Evolutionary conservation across 345 rosid genomes (phyloP).

Genomic region (thale cress (Arabidopsis thaliana)): DNA sequence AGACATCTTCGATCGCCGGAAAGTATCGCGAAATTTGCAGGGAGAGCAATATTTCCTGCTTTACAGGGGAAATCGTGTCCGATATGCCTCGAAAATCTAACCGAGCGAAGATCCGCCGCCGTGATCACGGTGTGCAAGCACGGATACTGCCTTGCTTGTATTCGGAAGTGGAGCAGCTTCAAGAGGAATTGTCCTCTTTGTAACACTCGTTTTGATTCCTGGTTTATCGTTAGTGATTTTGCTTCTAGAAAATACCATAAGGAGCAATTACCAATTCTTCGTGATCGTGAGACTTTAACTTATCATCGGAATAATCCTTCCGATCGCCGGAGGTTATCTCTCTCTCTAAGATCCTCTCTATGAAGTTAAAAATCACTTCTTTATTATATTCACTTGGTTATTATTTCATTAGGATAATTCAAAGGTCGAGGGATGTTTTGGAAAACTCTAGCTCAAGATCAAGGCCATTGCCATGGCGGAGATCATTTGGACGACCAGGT

Average conservation of each 20-base stretch:
- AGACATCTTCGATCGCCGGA: background rate
- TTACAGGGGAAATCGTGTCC: conserved; percentile 61
- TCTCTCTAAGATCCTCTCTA: conserved; percentile 7
- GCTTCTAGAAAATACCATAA: conserved; percentile 46
- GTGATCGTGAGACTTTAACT: conserved; percentile 28
- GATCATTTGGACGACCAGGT: conserved; percentile 69
- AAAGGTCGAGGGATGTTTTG: conserved; percentile 47
- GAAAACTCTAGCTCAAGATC: conserved; percentile 38
- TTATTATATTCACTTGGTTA: conserved; percentile 3
- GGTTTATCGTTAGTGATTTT: conserved; percentile 53
- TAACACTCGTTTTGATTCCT: conserved; percentile 62
- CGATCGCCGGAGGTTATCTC: conserved; percentile 50
- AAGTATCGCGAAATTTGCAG: background rate
- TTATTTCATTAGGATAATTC: conserved; percentile 40
- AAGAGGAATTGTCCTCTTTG: conserved; percentile 80
- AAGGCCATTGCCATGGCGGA: conserved; percentile 63
- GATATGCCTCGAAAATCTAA: conserved; percentile 57
- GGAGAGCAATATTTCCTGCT: conserved; percentile 48
- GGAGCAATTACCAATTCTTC: conserved; percentile 48
- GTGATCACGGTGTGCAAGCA: conserved; percentile 63
- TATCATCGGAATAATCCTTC: background rate
- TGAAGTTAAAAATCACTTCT: background rate
- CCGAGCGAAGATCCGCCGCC: conserved; percentile 55
- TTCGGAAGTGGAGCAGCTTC: conserved; percentile 64
- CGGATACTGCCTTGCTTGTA: conserved; percentile 65